These are phyloP conservation scores for Digitaria exilis DNA, from an alignment of 202 grass and related monocot genomes.

Conservation along the genomic window DNA sequence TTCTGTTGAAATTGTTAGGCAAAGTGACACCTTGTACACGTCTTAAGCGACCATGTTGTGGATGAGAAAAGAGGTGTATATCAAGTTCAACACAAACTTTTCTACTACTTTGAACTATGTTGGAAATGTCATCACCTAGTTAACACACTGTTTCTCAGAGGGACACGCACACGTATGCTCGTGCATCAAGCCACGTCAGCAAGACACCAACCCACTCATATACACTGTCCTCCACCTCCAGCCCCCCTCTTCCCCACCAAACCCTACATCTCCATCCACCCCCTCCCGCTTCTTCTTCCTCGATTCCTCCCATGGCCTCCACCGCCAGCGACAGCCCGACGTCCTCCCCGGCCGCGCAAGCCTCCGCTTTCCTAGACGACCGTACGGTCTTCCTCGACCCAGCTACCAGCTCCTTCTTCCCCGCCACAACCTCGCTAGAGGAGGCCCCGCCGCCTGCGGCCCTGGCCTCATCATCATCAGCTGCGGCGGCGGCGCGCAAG, in stretches of 20 bases:
- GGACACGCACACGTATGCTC: constrained; percentile 19
- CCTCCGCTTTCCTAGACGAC: constrained; percentile 34
- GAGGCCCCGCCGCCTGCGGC: background rate
- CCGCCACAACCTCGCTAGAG: background rate
- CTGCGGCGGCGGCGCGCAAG: constrained; percentile 2
- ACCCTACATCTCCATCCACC: constrained; percentile 35
- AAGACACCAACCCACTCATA: constrained; percentile 42
- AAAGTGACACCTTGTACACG: background rate
- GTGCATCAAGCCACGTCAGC: constrained; percentile 31
- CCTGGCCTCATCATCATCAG: background rate
- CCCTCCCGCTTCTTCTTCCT: background rate
- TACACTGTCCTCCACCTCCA: background rate
- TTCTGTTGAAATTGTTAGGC: background rate
- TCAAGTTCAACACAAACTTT: constrained; percentile 7
- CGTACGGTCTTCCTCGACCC: constrained; percentile 40
- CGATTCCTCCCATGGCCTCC: constrained; percentile 58
- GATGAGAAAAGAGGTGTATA: background rate
- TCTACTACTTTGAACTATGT: constrained; percentile 18
- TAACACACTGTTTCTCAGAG: background rate
- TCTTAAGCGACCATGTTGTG: background rate
- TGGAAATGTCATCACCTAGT: background rate
- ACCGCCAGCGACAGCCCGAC: constrained; percentile 51
- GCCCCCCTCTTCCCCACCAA: constrained; percentile 10
- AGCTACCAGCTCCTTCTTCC: background rate
- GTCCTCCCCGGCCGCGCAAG: constrained; percentile 38